Base-by-base conservation (phyloP, 108 stramenopile species). In the Pseudonitzschia multistriata region DNA sequence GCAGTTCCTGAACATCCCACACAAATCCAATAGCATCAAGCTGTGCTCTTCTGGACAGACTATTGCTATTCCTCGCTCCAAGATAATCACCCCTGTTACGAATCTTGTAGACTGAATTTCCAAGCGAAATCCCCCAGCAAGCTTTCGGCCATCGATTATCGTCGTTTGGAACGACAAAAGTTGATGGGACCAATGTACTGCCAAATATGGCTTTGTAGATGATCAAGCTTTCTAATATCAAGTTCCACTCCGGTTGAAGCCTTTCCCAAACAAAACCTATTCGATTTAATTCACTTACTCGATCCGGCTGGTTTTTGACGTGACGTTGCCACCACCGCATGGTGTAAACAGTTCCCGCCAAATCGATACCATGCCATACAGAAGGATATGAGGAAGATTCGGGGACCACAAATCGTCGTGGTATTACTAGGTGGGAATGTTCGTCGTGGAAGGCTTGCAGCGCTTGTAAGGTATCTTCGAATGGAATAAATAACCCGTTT, bases 211-310 rank as follows among this genome's bases (percentile, higher is more conserved):
- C 49, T 36, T 67, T 56, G 47, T 86, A 92, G 14, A 74, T 66
- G 14, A 84, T 70, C 56, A 95, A 68, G 14, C 83, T 83, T 70
- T 92, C 89, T 57, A 95, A 65, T 21, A 95, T 75, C 35, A 91
- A 67, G 68, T 92, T 89, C 88, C 86, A 95, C 73, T 91, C 78
- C 19, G 90, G 85, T 68, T 94, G 93, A 24, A 94, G 60, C 15
- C 90, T 83, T 39, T 85, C 89, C 93, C 93, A 94, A 4, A 91
- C 75, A 66, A 94, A 94, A 19, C 84, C 88, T 10, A 94, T 47
- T 70, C 76, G 48, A 57, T 90, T 91, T 27, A 94, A 71, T 67
- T 88, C 79, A 34, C 76, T 50, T 10, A 90, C 89, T 13, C 90
- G 84, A 33, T 62, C 78, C 49, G 77, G 84, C 52, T 64, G 74